Evolutionary conservation across 1,284 basidiomycete species (phyloP), one percentile per base, ranked within the genome.

Genomic region (Sanghuangporus sanghuang): DNA sequence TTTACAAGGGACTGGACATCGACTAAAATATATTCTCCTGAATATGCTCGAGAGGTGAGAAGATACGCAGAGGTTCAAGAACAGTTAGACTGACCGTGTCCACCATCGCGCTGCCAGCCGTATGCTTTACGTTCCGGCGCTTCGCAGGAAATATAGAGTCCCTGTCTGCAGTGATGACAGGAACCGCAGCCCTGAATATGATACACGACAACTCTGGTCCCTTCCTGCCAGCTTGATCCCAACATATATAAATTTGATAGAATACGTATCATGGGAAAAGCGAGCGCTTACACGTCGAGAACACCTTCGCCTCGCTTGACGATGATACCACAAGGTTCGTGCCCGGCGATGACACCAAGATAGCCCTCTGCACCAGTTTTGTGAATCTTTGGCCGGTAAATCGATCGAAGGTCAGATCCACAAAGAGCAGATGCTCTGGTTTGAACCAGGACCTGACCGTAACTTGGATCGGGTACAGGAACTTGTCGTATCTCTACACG

Each of bases 181-280:
- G 58, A 63, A 11, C 65, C 65, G 42, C 65, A 66, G 16, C 65
- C 65, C 40, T 66, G 65, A n/a, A 66, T 66, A 38, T 66, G 65
- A 40, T 66, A 66, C 6, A 66, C 62, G 44, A 64, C 49, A 5
- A 66, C 65, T 56, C 65, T 18, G 8, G 62, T 66, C 23, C 65
- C 65, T 50, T 64, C 65, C 32, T 66, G 60, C 65, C 65, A 66
- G n/a, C 65, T 66, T 48, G 4, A 46, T 35, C 12, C 9, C 36
- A 60, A 38, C 16, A 39, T 18, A 18, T 49, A 39, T 53, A 0
- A 52, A 9, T 9, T 36, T 35, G 40, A 61, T 35, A 42, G 40
- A 16, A 42, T 42, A 42, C 3, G 40, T 42, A 23, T 23, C 23
- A 60, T 44, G 14, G 8, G 18, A 8, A 23, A 12, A 7, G 27